Evolutionary conservation across 2,329 filamentous ascomycete species (phyloP).

Genomic region (Aspergillus tubingensis): DNA sequence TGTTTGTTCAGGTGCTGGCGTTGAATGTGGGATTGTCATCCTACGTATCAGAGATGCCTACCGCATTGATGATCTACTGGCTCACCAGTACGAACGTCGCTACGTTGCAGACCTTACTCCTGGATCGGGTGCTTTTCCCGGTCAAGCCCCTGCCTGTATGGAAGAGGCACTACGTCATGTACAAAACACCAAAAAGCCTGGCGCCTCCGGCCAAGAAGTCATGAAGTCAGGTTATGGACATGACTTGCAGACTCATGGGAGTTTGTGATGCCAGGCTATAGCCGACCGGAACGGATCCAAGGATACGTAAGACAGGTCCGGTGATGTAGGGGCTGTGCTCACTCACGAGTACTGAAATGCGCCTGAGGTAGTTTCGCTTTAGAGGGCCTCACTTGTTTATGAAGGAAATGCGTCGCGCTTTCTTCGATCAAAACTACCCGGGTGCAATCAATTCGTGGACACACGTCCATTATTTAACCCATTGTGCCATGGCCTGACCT

Average conservation of each 20-base stretch:
- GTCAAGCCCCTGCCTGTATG: conserved; percentile 34
- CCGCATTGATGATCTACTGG: conserved; percentile 54
- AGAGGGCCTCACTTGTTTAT: no score
- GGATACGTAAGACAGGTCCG: not conserved
- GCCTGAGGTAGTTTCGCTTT: no score
- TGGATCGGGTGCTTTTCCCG: conserved; percentile 45
- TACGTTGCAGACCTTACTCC: conserved; percentile 41
- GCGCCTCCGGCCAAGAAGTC: not conserved
- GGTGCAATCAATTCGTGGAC: no score
- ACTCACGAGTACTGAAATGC: not conserved
- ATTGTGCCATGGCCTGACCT: no score
- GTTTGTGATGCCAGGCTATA: not conserved
- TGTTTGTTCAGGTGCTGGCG: conserved; percentile 40
- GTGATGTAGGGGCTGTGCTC: not conserved
- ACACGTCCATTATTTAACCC: no score
- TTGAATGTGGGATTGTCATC: conserved; percentile 40
- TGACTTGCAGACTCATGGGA: not conserved
- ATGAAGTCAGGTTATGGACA: not conserved
- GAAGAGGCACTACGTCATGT: conserved; percentile 36
- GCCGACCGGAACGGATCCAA: not conserved
- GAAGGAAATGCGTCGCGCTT: no score
- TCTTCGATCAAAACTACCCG: no score
- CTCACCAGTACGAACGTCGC: conserved; percentile 48
- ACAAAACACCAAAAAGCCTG: not conserved
- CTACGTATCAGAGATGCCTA: conserved; percentile 41